These are phyloP conservation scores for Astragalus membranaceus DNA, from an alignment of 306 rosid species.

Conservation along the genomic window DNA sequence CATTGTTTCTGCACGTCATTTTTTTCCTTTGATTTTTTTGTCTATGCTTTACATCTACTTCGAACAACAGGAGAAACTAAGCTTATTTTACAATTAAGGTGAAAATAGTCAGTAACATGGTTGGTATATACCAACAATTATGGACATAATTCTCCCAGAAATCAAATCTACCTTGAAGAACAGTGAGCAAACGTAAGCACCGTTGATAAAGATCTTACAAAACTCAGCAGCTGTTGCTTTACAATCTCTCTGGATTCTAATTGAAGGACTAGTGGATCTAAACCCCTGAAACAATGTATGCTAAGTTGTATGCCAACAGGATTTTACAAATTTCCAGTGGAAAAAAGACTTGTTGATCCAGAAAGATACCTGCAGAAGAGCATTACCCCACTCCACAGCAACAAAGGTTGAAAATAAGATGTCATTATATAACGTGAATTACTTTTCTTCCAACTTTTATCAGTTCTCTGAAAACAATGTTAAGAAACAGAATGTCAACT, in stretches of 20 bases:
- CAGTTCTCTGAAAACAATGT: conserved; percentile 52
- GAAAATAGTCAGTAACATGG: not conserved
- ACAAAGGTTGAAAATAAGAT: conserved; percentile 71
- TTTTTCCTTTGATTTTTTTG: not conserved
- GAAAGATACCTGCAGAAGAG: conserved; percentile 75
- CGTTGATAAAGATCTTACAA: conserved; percentile 74
- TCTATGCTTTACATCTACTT: not conserved
- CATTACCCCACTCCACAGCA: conserved; percentile 76
- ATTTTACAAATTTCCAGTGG: conserved; percentile 13
- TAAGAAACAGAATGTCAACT: conserved; percentile 20
- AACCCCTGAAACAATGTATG: conserved; percentile 52
- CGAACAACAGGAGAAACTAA: not conserved
- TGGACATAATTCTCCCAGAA: not conserved
- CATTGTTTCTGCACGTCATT: not conserved
- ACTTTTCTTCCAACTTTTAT: conserved; percentile 78
- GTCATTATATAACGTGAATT: conserved; percentile 39
- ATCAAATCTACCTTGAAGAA: conserved; percentile 66
- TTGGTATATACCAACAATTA: not conserved
- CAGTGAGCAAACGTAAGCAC: conserved; percentile 87
- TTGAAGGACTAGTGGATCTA: conserved; percentile 68
- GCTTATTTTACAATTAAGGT: not conserved
- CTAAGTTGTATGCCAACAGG: conserved; percentile 10
- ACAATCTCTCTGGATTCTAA: conserved; percentile 67
- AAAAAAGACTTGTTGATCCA: conserved; percentile 3
- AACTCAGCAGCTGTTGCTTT: conserved; percentile 66